Conservation (phyloP, 116 monocot genomes). For the Zostera marina region DNA sequence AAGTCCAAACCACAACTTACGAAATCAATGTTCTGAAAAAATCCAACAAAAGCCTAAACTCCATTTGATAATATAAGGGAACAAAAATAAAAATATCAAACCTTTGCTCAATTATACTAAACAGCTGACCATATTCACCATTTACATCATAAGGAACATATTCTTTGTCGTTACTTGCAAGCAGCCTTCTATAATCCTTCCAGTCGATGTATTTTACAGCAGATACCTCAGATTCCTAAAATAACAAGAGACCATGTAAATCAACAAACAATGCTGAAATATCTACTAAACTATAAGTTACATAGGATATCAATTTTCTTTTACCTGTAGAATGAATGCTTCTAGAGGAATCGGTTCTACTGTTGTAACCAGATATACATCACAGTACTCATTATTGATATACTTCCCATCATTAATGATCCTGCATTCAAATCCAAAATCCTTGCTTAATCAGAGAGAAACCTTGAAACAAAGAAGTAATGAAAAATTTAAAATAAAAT, state of each 20-base stretch:
- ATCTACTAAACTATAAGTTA: neutral
- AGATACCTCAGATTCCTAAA: slow-evolving; percentile 86
- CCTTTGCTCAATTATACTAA: slow-evolving; percentile 71
- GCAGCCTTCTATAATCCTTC: slow-evolving; percentile 50
- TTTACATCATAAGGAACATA: slow-evolving; percentile 91
- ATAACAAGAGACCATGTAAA: neutral
- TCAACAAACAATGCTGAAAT: neutral
- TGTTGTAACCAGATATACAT: slow-evolving; percentile 92
- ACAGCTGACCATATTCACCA: slow-evolving; percentile 75
- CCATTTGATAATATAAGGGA: too few relatives aligned
- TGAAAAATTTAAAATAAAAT: neutral
- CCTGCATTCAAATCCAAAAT: slow-evolving; percentile 26
- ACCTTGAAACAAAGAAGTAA: neutral
- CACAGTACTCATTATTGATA: slow-evolving; percentile 87
- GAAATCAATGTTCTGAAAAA: too few relatives aligned
- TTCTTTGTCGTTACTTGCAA: slow-evolving; percentile 42
- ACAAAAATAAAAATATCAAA: slow-evolving; percentile 13
- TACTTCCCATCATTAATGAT: slow-evolving; percentile 60
- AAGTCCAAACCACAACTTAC: too few relatives aligned
- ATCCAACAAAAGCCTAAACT: too few relatives aligned
- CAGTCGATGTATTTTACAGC: slow-evolving; percentile 60
- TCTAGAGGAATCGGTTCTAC: slow-evolving; percentile 78
- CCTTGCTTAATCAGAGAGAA: neutral
- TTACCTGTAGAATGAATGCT: slow-evolving; percentile 85
- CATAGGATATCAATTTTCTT: too few relatives aligned